Evolutionary conservation across 2,329 filamentous ascomycete species (phyloP), one percentile per base, ranked within the genome.

Genomic region (Colletotrichum siamense): DNA sequence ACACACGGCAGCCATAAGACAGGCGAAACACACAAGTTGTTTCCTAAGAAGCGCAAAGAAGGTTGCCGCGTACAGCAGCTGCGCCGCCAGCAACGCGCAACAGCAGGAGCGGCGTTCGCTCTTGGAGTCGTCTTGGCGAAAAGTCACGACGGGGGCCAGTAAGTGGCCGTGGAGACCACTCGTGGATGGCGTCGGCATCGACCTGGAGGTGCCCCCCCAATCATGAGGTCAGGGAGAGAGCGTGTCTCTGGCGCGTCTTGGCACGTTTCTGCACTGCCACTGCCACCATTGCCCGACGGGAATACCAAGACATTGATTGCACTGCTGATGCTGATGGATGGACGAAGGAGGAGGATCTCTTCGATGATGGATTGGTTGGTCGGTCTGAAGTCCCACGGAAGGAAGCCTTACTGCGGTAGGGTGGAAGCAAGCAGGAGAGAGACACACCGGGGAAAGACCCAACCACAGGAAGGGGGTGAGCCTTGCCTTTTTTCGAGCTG

Each of bases 71-170:
- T 66, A 59, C 49, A 59, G 64, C 34, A 28, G 49, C 73, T 76
- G 73, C 65, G 73, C 73, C 73, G 65, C 64, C 26, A 59, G 34
- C 65, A 52, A 76, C 49, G 52, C 74, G 74, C 71, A 76, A 76
- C n/a, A 76, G 65, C 9, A 15, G 49, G 32, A 44, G 34, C 71
- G 65, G 44, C n/a, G 32, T 34, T 63, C 28, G 13, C 32, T 62
- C 30, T 62, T 52, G 44, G 44, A 36, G 22, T 49, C 32, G n/a
- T 22, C 74, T 76, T 76, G 74, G 74, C 74, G 30, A 69, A 76
- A 74, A 61, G 49, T 74, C 73, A 64, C 59, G 63, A 59, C 34
- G 30, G 39, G 66, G 55, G 62, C 36, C 65, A 68, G 63, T 30
- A 49, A 66, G 63, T 24, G 63, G 22, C 36, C 63, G 24, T 52